These are phyloP conservation scores for Isochrysis galbana DNA, from an alignment of 78 protist species.

Conservation along the genomic window DNA sequence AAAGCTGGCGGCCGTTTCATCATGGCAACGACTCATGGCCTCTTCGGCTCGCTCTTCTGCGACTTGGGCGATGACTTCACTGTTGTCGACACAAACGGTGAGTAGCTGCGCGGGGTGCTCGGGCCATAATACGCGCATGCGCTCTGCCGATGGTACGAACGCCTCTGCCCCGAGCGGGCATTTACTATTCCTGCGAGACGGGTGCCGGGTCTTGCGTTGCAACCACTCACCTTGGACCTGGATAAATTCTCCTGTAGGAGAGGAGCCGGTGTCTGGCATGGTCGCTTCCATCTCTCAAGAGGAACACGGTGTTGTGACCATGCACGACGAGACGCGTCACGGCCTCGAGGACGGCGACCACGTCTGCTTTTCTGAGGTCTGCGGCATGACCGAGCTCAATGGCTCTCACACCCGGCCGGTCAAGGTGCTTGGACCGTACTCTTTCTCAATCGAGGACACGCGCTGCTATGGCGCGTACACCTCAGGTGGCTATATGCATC, in stretches of 20 bases:
- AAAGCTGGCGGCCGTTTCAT: conserved; percentile 53
- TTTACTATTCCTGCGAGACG: too few species aligned
- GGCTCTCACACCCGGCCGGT: conserved; percentile 37
- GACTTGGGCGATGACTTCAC: conserved; percentile 86
- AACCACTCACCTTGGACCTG: too few species aligned
- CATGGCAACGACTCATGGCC: conserved; percentile 66
- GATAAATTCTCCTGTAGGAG: conserved; percentile 69
- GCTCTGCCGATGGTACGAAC: too few species aligned
- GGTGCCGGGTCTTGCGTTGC: too few species aligned
- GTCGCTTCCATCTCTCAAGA: conserved; percentile 61
- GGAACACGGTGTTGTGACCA: conserved; percentile 69
- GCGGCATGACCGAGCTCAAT: conserved; percentile 90
- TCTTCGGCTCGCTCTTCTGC: conserved; percentile 76
- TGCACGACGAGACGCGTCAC: conserved; percentile 65
- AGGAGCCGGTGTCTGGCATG: conserved; percentile 65
- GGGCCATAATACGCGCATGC: too few species aligned
- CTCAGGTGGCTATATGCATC: conserved; percentile 83
- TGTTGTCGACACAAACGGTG: conserved; percentile 51
- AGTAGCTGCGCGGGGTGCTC: too few species aligned
- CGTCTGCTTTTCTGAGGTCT: conserved; percentile 82
- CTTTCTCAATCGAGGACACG: conserved; percentile 83
- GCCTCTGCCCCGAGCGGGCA: too few species aligned
- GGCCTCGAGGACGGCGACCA: conserved; percentile 81
- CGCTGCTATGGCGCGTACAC: conserved; percentile 44
- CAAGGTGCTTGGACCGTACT: conserved; percentile 55